Evolutionary conservation across 441 rosid genomes (phyloP), one percentile per base, ranked within the genome.

Genomic region (Iberis amara): DNA sequence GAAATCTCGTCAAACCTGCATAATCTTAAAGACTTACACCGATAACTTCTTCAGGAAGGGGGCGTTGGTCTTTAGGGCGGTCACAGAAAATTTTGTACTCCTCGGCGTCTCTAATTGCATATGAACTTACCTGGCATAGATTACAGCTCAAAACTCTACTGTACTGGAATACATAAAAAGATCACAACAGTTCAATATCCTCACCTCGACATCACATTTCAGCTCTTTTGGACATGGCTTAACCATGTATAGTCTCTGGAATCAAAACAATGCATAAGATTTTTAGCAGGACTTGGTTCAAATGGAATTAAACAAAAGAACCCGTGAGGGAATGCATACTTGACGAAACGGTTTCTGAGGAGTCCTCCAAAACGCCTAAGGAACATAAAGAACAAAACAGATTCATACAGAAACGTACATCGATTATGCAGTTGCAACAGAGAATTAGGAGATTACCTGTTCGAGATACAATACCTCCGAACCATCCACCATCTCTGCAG

Each of bases 131-230:
- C 94, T 88, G 71, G 1, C 21, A 18, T 18, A 18, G 21, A 18
- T 18, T 18, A 18, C 21, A 1, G 3, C 21, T 18, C 21, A 18
- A 18, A 18, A 18, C 21, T 18, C 21, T 18, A 18, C 21, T 18
- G 21, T 18, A 18, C 21, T 18, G 1, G 3, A 18, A 18, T 18
- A 18, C 21, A 18, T 18, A 18, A 18, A 3, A 18, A 18, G 21
- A 18, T 18, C 11, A 41, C 14, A n/a, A 14, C 31, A 4, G 9
- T 55, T 49, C 3, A 6, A 54, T 39, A 57, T 66, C 27, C 70
- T 47, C 52, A 90, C 96, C 94, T 90, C 95, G 13, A 90, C 95
- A 68, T 87, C 96, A 45, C 94, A 89, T 76, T 85, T 88, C 65
- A 76, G 42, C 67, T 88, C 94, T 66, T 88, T 88, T 5, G 94